phyloP scores from a whole-genome alignment of 345 rosid species.

The Lenwebbia sp. region DNA sequence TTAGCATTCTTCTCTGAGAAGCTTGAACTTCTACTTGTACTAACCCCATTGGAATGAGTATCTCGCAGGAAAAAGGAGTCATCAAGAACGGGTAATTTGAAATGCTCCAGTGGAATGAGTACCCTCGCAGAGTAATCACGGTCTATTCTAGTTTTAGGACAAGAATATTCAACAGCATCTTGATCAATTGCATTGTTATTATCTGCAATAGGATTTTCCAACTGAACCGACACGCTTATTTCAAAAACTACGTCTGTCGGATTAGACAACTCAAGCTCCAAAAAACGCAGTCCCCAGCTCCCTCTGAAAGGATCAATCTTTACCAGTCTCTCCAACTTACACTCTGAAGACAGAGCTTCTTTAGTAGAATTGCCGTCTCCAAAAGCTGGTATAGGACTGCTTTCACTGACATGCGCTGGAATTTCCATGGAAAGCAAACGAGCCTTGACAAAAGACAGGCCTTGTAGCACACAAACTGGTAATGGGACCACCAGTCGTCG shows the following conservation, averaged over 20 bases:
- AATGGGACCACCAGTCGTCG: slow-evolving; percentile 87
- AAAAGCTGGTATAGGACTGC: slow-evolving; percentile 28
- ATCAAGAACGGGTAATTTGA: slow-evolving; percentile 88
- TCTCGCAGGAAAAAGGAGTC: slow-evolving; percentile 74
- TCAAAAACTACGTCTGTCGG: slow-evolving; percentile 96
- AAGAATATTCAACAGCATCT: slow-evolving; percentile 55
- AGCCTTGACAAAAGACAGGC: slow-evolving; percentile 88
- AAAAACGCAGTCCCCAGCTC: slow-evolving; percentile 96
- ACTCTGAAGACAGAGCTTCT: slow-evolving; percentile 37
- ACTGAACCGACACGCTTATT: slow-evolving; percentile 70
- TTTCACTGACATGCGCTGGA: slow-evolving; percentile 78
- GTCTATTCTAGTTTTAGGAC: slow-evolving; percentile 85
- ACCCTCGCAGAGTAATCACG: slow-evolving; percentile 90
- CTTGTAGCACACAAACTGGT: slow-evolving; percentile 81
- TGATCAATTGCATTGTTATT: slow-evolving; percentile 29
- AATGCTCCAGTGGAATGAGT: slow-evolving; percentile 90
- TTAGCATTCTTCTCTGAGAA: slow-evolving; percentile 81
- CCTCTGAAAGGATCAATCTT: slow-evolving; percentile 94
- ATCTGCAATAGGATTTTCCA: slow-evolving; percentile 47
- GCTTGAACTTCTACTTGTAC: slow-evolving; percentile 34
- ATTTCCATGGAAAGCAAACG: slow-evolving; percentile 98
- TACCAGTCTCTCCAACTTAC: slow-evolving; percentile 63
- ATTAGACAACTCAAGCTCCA: slow-evolving; percentile 87
- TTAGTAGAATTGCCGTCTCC: slow-evolving; percentile 9
- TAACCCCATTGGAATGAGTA: slow-evolving; percentile 36